Evolutionary conservation across 345 rosid genomes (phyloP), one percentile per base, ranked within the genome.

Genomic region (Hevea brasiliensis): DNA sequence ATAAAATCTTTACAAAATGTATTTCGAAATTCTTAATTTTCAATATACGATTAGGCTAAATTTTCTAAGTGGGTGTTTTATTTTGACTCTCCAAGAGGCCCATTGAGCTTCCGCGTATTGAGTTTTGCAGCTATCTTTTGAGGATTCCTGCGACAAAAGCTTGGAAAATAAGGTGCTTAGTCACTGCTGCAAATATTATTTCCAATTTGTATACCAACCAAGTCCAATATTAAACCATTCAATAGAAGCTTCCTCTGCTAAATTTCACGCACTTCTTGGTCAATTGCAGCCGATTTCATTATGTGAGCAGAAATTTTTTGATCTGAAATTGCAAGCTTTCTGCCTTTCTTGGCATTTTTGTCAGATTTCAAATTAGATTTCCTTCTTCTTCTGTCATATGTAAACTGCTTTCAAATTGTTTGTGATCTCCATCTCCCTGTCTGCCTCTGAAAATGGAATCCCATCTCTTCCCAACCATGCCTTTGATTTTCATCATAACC

Each of bases 191-290:
- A 44, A 23, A n/a, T 42, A 17, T 42, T 5, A 20, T 50, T 50
- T 50, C 68, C 32, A 47, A 2, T 66, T 14, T n/a, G n/a, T n/a
- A n/a, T 35, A 27, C 50, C n/a, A n/a, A n/a, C n/a, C n/a, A n/a
- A n/a, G n/a, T n/a, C n/a, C n/a, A n/a, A n/a, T n/a, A n/a, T n/a
- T n/a, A n/a, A n/a, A n/a, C n/a, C n/a, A n/a, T n/a, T n/a, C n/a
- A n/a, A n/a, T 51, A 32, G 71, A 67, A 67, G 35, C 59, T 67
- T 67, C 59, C 32, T 67, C 50, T 42, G 50, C 70, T 48, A 65
- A 67, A 8, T 67, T 32, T 32, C 37, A 2, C 41, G 2, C 59
- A n/a, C 20, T 6, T 12, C 70, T 66, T 48, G 42, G 70, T 66
- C 70, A 66, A 66, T 26, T 10, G 57, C 70, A 66, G 56, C 57